Conservation (phyloP, 208 protist genomes). For the Polymyxa betae region DNA sequence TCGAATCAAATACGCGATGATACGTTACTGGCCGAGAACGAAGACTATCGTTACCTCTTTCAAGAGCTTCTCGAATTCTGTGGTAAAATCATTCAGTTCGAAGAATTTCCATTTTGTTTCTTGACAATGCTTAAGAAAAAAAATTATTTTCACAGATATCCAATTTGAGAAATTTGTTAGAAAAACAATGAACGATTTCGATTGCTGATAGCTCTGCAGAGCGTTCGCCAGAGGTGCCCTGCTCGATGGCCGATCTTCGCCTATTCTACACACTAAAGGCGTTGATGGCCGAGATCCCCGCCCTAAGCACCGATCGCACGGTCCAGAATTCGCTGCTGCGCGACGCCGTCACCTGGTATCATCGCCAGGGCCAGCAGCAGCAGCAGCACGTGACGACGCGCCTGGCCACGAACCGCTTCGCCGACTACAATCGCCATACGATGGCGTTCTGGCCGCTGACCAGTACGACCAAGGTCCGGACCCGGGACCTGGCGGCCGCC, state of each 20-base stretch:
- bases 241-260: background rate
- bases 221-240: background rate
- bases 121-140: no score
- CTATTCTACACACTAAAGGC: background rate
- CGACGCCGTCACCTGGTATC: background rate
- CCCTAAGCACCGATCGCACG: background rate
- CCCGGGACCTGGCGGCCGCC: background rate
- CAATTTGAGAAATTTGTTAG: no score
- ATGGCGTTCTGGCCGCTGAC: background rate
- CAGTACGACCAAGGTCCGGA: background rate
- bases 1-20: background rate
- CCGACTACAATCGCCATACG: background rate
- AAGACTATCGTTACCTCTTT: background rate
- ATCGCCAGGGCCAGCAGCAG: background rate
- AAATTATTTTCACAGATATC: no score
- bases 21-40: background rate
- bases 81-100: background rate
- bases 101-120: background rate
- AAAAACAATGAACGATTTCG: no score
- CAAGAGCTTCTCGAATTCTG: slow-evolving; percentile 10
- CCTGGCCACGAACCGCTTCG: background rate
- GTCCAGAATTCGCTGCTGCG: background rate
- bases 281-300: no score
- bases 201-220: no score
- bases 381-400: no score